Base-by-base conservation (phyloP, 2,329 filamentous ascomycete species). In the Claviceps citrina region DNA sequence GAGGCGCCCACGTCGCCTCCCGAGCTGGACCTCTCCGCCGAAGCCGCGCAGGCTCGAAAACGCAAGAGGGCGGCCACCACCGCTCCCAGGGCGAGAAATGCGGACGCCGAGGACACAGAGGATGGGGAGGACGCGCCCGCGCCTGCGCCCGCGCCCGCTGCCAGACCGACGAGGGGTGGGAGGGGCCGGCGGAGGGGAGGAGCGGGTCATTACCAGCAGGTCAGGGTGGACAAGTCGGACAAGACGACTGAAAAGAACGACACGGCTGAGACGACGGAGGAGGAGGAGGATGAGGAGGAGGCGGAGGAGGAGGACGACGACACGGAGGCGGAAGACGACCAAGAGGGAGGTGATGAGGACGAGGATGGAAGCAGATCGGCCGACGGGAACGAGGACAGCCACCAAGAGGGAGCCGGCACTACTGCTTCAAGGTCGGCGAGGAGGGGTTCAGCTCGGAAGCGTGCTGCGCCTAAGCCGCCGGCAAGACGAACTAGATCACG, bases 51-150 rank as follows among this genome's bases (percentile, higher is more conserved):
- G 8, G 47, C 55, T 19, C 42, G 60, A 49, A 70, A 68, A 55
- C 63, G 66, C 39, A 70, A 67, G 54, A 60, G 66, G 27, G 58
- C 57, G 16, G 57, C 57, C 16, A 58, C 60, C 2, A 15, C 3
- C 9, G 51, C 51, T 1, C 49, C 62, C 9, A 61, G 59, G 41
- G 54, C 60, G 1, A 62, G 61, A 36, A 59, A 57, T 7, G 54
- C 59, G n/a, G 66, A 67, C 10, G 62, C 65, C 5, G 67, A 70
- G 9, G 68, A 68, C 40, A 70, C 63, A 10, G 58, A 68, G 49
- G 61, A 70, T 38, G 55, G 59, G 46, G 59, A 65, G 39, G 64
- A 66, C 46, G 50, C 59, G 30, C 47, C 51, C 33, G 58, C 62
- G 39, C 57, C 58, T 46, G 50, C 59, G 30, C 47, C 51, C 33